Evolutionary conservation across 495 filamentous ascomycete species (phyloP).

Genomic region (Penicillium atrosanguineum): DNA sequence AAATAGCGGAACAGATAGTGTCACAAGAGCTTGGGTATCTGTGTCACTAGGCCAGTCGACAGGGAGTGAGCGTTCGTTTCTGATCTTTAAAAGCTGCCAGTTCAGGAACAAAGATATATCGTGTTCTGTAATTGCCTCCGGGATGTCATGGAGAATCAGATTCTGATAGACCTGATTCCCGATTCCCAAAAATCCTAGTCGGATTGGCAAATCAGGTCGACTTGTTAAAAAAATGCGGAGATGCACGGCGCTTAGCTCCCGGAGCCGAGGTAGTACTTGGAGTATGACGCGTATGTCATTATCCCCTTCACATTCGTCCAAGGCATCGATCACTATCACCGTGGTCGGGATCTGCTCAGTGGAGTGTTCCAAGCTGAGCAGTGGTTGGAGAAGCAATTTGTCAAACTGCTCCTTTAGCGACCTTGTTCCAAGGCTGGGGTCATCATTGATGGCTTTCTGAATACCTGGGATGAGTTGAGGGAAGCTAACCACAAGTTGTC

Average conservation of each 20-base stretch:
- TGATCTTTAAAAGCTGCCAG: constrained; percentile 16
- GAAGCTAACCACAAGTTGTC: background rate
- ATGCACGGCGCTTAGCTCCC: background rate
- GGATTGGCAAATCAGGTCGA: constrained; percentile 45
- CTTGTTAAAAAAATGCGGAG: constrained; percentile 35
- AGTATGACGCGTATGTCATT: constrained; percentile 37
- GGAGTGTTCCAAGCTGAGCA: background rate
- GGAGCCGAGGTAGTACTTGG: constrained; percentile 20
- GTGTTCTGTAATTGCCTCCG: constrained; percentile 11
- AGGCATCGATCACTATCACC: constrained; percentile 47
- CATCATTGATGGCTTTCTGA: background rate
- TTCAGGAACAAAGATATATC: constrained; percentile 27
- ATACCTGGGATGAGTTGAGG: background rate
- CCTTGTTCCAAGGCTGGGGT: background rate
- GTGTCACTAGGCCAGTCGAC: constrained; percentile 38
- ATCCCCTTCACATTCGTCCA: constrained; percentile 50
- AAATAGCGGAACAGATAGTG: constrained; percentile 25
- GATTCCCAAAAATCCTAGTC: constrained; percentile 18
- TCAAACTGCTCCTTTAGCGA: background rate
- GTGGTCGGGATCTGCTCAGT: constrained; percentile 1
- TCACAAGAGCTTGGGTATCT: constrained; percentile 5
- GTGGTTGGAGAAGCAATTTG: background rate
- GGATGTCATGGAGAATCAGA: background rate
- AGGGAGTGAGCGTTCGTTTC: constrained; percentile 6
- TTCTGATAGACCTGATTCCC: constrained; percentile 3